Evolutionary conservation across 1,284 basidiomycete genomes (phyloP).

Genomic region (Cutaneotrichosporon mucoides): DNA sequence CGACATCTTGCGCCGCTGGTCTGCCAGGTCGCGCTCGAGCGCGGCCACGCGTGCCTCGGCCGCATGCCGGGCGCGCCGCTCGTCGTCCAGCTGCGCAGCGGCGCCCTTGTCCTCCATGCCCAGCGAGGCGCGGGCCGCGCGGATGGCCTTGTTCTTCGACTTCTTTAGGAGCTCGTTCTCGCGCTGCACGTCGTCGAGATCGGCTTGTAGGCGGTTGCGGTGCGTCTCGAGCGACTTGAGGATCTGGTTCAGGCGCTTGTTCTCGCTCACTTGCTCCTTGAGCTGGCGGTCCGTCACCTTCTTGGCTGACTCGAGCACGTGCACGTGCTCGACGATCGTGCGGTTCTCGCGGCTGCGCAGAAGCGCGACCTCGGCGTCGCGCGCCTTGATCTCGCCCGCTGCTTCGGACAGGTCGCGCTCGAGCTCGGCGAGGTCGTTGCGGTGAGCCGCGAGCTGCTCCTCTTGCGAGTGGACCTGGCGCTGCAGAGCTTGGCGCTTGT

Average conservation of each 20-base stretch:
- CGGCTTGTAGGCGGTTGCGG: conserved; percentile 63
- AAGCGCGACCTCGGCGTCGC: conserved; percentile 81
- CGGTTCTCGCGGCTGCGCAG: conserved; percentile 83
- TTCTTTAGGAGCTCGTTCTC: conserved; percentile 70
- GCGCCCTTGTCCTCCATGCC: conserved; percentile 36
- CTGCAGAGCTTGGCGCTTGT: conserved; percentile 68
- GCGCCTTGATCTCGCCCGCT: conserved; percentile 69
- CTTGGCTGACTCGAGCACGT: conserved; percentile 95
- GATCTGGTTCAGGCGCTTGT: conserved; percentile 38
- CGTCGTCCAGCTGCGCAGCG: conserved; percentile 30
- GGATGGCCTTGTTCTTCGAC: conserved; percentile 47
- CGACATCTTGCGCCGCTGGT: conserved; percentile 34
- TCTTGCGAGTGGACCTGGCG: conserved; percentile 63
- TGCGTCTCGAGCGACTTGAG: conserved; percentile 42
- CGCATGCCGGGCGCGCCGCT: conserved; percentile 28
- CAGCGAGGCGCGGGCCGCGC: conserved; percentile 34
- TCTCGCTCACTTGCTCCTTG: conserved; percentile 55
- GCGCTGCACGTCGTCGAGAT: conserved; percentile 77
- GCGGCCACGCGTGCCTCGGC: conserved; percentile 33
- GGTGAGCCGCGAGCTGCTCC: conserved; percentile 63
- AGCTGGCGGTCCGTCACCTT: conserved; percentile 91
- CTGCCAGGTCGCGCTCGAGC: conserved; percentile 42
- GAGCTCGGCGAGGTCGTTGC: conserved; percentile 65
- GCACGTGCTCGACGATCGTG: conserved; percentile 97
- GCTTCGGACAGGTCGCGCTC: conserved; percentile 78